Evolutionary conservation across 331 rosid species (phyloP), one percentile per base, ranked within the genome.

Genomic region (Saraca asoca): DNA sequence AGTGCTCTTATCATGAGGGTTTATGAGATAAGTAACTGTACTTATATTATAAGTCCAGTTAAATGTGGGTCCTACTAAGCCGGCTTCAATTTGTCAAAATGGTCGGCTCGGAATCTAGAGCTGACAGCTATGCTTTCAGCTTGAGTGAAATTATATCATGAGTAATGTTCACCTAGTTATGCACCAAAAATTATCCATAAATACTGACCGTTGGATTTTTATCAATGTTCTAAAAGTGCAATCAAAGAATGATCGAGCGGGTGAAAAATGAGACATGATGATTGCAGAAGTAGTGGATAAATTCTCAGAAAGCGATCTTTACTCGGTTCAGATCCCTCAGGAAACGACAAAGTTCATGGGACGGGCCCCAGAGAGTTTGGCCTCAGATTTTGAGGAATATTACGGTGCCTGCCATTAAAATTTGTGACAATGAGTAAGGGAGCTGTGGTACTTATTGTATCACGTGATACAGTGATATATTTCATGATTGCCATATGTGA

Each of bases 91-190:
- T 80, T 79, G 83, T 73, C 81, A 64, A 80, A 76, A 70, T 62
- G 78, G 80, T 81, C 95, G 91, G 95, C 96, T 80, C 78, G 95
- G 91, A 86, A 91, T 84, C 85, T 79, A 62, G 66, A 84, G 90
- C 94, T 84, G 78, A 86, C 87, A 90, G 91, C 89, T 84, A 85
- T 76, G 68, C 51, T 24, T 65, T 82, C 77, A 68, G 90, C 87
- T 77, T 42, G 56, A 41, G 71, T 12, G 43, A 71, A 42, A 48
- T 15, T 42, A 24, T 64, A 63, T 37, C 34, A 20, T 0, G 68
- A 42, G 85, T 0, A 48, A 6, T 12, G 0, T 24, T 70, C n/a
- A 0, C 0, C 19, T 71, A 61, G 12, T 50, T 51, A 17, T 0
- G 11, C 42, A 20, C 15, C 35, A 38, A 31, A 15, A 7, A 1